Conservation (phyloP, 805 yeast species). For the Candida bentonensis region DNA sequence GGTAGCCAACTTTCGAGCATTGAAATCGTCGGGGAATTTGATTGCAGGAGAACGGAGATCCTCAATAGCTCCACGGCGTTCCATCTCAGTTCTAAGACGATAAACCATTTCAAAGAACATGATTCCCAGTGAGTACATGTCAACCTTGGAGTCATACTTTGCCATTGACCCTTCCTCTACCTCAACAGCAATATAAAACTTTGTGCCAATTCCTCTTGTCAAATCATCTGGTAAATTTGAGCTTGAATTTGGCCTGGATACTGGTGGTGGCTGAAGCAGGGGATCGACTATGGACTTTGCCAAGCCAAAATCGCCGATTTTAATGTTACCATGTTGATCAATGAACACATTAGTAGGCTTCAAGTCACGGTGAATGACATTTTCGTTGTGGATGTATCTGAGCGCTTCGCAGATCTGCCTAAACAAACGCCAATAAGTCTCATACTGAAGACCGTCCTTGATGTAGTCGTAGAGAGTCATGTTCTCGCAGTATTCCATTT, state of each 20-base stretch:
- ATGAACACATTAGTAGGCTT: constrained; percentile 94
- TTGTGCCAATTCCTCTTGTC: constrained; percentile 89
- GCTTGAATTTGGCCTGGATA: not conserved
- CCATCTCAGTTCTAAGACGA: constrained; percentile 83
- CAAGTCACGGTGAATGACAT: constrained; percentile 87
- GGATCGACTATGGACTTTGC: constrained; percentile 48
- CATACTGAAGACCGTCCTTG: constrained; percentile 57
- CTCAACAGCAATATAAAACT: constrained; percentile 84
- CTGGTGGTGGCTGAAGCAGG: not conserved
- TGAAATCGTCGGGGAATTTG: constrained; percentile 60
- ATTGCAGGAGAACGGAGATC: constrained; percentile 44
- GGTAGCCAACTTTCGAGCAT: constrained; percentile 30
- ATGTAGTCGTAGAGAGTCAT: constrained; percentile 78
- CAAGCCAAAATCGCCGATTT: constrained; percentile 93
- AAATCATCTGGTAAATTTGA: constrained; percentile 44
- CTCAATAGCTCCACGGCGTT: constrained; percentile 62
- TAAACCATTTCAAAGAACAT: constrained; percentile 93
- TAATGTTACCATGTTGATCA: constrained; percentile 76
- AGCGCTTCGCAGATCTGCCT: constrained; percentile 83
- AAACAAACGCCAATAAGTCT: constrained; percentile 81
- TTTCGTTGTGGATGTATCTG: constrained; percentile 81
- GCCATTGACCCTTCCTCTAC: constrained; percentile 29
- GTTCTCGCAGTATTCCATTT: constrained; percentile 98
- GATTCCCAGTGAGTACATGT: constrained; percentile 87
- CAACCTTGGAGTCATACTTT: constrained; percentile 77